Evolutionary conservation across 2,329 filamentous ascomycete species (phyloP).

Genomic region (Helminthosporium solani): DNA sequence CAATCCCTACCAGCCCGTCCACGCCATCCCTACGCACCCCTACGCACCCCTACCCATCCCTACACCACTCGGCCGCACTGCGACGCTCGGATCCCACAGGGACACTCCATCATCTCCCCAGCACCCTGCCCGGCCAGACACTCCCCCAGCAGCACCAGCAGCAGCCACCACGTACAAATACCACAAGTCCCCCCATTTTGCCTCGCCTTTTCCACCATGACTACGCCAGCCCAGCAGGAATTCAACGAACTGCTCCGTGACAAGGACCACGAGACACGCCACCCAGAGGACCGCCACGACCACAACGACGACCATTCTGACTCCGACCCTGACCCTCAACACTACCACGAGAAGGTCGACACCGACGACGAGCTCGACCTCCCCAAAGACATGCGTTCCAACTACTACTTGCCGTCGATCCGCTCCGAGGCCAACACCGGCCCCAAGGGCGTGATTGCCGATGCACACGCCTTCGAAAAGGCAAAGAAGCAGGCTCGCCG

Average conservation of each 20-base stretch:
- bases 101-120: not conserved
- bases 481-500: constrained; percentile 49
- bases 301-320: constrained; percentile 67
- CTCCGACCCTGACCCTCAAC: constrained; percentile 49
- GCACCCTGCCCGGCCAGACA: constrained; percentile 16
- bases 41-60: too few species aligned
- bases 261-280: constrained; percentile 45
- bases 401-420: constrained; percentile 60
- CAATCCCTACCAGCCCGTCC: too few species aligned
- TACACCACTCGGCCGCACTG: not conserved
- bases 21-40: too few species aligned
- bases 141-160: constrained; percentile 5
- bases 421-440: constrained; percentile 71
- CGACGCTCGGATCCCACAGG: not conserved
- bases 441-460: constrained; percentile 84
- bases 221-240: constrained; percentile 51
- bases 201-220: constrained; percentile 40
- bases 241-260: constrained; percentile 53
- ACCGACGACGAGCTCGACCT: constrained; percentile 50
- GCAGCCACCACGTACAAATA: constrained; percentile 27
- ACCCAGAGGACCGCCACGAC: constrained; percentile 52
- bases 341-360: constrained; percentile 62
- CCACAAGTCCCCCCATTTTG: constrained; percentile 11
- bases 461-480: constrained; percentile 74
- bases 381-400: constrained; percentile 56